Evolutionary conservation across 1,139 yeast genomes (phyloP).

Genomic region (Blastobotrys elegans): DNA sequence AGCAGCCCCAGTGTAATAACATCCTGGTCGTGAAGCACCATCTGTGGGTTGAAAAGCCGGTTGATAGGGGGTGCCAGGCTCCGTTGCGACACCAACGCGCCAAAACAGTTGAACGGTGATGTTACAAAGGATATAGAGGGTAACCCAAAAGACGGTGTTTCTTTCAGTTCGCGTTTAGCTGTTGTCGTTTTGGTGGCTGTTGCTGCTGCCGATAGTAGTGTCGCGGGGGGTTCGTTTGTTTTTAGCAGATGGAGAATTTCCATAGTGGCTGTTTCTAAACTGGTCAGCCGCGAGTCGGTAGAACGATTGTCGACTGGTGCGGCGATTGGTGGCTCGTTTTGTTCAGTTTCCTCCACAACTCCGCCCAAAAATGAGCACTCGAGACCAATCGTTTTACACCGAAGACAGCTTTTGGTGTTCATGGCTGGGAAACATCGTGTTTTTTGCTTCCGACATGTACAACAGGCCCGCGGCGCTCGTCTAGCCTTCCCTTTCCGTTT

Average conservation of each 20-base stretch:
- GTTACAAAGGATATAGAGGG: constrained; percentile 42
- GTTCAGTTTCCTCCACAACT: constrained; percentile 13
- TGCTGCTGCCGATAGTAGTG: constrained; percentile 8
- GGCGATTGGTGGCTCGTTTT: constrained; percentile 20
- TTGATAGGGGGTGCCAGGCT: constrained; percentile 44
- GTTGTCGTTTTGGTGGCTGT: no score
- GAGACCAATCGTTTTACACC: constrained; percentile 49
- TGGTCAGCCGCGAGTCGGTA: constrained; percentile 22
- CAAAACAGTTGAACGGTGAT: constrained; percentile 48
- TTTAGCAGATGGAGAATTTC: constrained; percentile 24
- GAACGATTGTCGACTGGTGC: constrained; percentile 18
- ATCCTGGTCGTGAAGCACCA: constrained; percentile 38
- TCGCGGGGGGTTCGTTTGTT: constrained; percentile 11
- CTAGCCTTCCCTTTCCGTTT: constrained; percentile 10
- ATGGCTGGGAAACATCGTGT: constrained; percentile 56
- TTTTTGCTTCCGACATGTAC: constrained; percentile 54
- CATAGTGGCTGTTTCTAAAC: constrained; percentile 24
- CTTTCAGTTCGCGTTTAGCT: constrained; percentile 19
- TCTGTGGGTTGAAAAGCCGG: constrained; percentile 38
- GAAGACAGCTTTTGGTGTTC: constrained; percentile 45
- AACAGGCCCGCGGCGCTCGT: constrained; percentile 55
- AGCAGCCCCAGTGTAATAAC: constrained; percentile 48
- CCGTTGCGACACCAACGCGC: constrained; percentile 34
- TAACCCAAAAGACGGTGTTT: constrained; percentile 37
- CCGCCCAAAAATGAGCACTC: constrained; percentile 45